phyloP scores from a whole-genome alignment of 2,329 filamentous ascomycete species.

The Beauveria sp. region DNA sequence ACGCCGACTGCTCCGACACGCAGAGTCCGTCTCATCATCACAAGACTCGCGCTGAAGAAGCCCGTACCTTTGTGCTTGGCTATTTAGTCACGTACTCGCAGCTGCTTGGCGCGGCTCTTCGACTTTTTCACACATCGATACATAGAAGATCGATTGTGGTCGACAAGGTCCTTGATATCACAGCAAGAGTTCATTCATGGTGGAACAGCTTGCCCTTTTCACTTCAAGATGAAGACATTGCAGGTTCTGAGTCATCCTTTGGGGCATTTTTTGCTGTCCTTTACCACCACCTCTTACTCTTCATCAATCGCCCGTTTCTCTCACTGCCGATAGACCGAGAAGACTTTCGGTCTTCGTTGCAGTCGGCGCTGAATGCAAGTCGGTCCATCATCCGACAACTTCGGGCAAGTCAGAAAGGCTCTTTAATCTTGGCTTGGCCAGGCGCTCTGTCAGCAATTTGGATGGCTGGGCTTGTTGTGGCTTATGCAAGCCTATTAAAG shows the following conservation, averaged over 20 bases:
- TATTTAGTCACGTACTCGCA: slow-evolving; percentile 17
- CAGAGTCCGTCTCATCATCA: slow-evolving; percentile 12
- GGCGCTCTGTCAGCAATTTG: slow-evolving; percentile 26
- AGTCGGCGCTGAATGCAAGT: slow-evolving; percentile 22
- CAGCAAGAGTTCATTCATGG: slow-evolving; percentile 18
- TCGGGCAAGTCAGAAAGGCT: slow-evolving; percentile 14
- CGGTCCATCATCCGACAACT: slow-evolving; percentile 21
- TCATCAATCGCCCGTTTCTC: slow-evolving; percentile 27
- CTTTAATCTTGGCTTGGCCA: slow-evolving; percentile 26
- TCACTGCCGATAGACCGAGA: slow-evolving; percentile 21
- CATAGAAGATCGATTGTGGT: slow-evolving; percentile 17
- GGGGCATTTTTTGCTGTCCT: slow-evolving; percentile 21
- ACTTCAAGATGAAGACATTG: slow-evolving; percentile 13
- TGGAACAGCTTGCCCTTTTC: slow-evolving; percentile 19
- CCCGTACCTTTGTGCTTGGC: slow-evolving; percentile 13
- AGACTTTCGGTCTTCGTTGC: slow-evolving; percentile 24
- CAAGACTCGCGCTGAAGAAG: slow-evolving; percentile 9
- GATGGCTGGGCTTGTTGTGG: slow-evolving; percentile 30
- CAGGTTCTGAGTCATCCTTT: neutral
- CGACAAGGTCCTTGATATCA: slow-evolving; percentile 16
- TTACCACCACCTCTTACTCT: slow-evolving; percentile 25
- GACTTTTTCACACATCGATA: slow-evolving; percentile 20
- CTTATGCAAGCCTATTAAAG: slow-evolving; percentile 25
- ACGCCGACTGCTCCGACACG: neutral
- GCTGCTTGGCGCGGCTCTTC: slow-evolving; percentile 16